A percentile compares a stretch with the other conserved stretches of the same genome.
phyloP scores from a whole-genome alignment of 1,284 basidiomycete species.

The Boletus mariae region DNA sequence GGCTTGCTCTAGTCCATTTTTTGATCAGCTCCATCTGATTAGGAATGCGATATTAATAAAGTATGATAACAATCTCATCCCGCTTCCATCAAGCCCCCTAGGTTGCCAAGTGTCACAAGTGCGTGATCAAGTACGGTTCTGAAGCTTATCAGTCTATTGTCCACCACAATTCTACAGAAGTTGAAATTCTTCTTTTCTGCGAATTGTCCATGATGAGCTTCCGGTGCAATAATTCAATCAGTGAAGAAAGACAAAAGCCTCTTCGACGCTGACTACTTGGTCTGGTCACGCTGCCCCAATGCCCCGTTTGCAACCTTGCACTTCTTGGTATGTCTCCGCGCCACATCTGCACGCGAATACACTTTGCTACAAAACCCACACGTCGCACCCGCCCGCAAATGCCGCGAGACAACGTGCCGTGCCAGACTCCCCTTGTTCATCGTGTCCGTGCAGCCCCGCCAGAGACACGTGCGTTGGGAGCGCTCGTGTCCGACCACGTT shows the following conservation, averaged over 20 bases:
- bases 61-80: background rate
- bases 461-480: constrained; percentile 15
- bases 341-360: constrained; percentile 30
- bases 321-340: constrained; percentile 26
- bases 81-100: background rate
- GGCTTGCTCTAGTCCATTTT: background rate
- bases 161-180: background rate
- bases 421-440: constrained; percentile 31
- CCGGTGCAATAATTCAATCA: background rate
- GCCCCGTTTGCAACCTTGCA: constrained; percentile 24
- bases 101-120: background rate
- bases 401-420: constrained; percentile 26
- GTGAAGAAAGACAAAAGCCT: background rate
- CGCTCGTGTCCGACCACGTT: constrained; percentile 22
- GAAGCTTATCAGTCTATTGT: background rate
- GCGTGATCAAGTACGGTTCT: background rate
- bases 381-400: constrained; percentile 20
- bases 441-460: constrained; percentile 21
- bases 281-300: constrained; percentile 1
- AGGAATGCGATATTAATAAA: background rate
- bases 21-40: background rate
- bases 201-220: background rate
- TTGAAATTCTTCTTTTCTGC: background rate
- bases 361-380: constrained; percentile 26
- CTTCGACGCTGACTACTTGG: background rate